These are phyloP conservation scores for Nicotiana tomentosiformis DNA, from an alignment of 257 asterid species.

Conservation along the genomic window DNA sequence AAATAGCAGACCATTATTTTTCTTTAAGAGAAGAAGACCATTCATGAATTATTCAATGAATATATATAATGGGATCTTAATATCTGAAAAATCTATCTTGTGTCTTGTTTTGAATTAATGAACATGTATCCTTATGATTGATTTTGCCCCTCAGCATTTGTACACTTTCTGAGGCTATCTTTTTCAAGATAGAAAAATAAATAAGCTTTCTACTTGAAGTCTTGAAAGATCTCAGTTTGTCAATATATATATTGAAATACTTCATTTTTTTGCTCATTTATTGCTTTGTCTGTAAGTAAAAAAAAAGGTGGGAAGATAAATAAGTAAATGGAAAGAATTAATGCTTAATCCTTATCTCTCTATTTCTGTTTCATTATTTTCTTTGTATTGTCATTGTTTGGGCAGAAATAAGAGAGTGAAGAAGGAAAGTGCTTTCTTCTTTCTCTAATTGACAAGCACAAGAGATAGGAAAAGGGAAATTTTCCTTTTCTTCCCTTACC, in stretches of 20 bases:
- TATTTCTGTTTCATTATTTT: background rate
- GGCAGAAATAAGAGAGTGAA: background rate
- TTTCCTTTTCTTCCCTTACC: background rate
- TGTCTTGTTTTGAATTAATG: constrained; percentile 3
- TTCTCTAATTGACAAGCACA: background rate
- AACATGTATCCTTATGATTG: background rate
- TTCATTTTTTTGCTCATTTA: background rate
- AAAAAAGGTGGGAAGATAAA: background rate
- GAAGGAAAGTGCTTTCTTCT: background rate
- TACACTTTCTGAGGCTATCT: background rate
- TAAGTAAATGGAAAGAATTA: background rate
- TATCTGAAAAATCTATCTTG: background rate
- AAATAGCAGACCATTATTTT: no score
- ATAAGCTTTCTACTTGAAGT: background rate
- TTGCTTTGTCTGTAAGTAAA: background rate
- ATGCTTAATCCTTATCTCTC: no score
- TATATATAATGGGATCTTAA: background rate
- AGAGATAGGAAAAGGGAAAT: background rate
- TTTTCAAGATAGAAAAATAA: background rate
- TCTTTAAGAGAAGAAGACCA: background rate
- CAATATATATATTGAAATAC: background rate
- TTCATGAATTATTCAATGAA: background rate
- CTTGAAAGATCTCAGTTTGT: background rate
- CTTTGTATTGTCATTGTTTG: background rate
- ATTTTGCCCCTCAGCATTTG: background rate